Conservation (phyloP, 2,329 filamentous ascomycete genomes). For the Penicillium sp. region DNA sequence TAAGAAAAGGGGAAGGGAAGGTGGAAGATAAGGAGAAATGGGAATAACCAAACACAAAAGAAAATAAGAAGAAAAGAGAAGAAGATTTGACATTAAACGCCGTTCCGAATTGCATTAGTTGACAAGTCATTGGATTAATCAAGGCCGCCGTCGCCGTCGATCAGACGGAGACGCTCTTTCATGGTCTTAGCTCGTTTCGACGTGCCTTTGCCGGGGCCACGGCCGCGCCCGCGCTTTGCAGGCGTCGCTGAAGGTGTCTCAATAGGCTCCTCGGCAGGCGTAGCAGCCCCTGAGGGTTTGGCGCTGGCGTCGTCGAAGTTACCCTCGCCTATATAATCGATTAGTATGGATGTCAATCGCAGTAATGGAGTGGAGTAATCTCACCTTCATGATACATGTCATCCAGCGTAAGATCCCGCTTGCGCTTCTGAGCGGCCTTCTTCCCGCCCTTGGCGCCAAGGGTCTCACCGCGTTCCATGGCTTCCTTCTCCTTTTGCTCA, state of each 20-base stretch:
- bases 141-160: conserved; percentile 47
- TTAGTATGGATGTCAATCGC: conserved; percentile 8
- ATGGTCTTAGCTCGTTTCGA: conserved; percentile 63
- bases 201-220: conserved; percentile 55
- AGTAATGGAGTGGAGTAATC: conserved; percentile 35
- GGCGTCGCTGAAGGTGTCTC: conserved; percentile 35
- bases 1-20: conserved; percentile 5
- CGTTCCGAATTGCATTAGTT: conserved; percentile 18
- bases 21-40: conserved; percentile 3
- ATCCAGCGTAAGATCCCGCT: conserved; percentile 68
- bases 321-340: conserved; percentile 70
- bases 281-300: conserved; percentile 82
- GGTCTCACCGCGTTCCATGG: conserved; percentile 67
- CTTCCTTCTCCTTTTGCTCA: conserved; percentile 85
- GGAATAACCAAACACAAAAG: conserved; percentile 3
- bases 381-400: conserved; percentile 99
- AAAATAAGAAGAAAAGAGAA: conserved; percentile 1
- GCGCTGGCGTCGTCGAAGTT: conserved; percentile 85
- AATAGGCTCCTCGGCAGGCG: conserved; percentile 64
- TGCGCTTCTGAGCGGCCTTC: conserved; percentile 61
- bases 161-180: conserved; percentile 51
- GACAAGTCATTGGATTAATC: conserved; percentile 19
- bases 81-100: conserved; percentile 17
- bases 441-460: conserved; percentile 61
- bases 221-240: conserved; percentile 60